Evolutionary conservation across 2,329 filamentous ascomycete genomes (phyloP), one percentile per base, ranked within the genome.

Genomic region (Tolypocladium sp.): DNA sequence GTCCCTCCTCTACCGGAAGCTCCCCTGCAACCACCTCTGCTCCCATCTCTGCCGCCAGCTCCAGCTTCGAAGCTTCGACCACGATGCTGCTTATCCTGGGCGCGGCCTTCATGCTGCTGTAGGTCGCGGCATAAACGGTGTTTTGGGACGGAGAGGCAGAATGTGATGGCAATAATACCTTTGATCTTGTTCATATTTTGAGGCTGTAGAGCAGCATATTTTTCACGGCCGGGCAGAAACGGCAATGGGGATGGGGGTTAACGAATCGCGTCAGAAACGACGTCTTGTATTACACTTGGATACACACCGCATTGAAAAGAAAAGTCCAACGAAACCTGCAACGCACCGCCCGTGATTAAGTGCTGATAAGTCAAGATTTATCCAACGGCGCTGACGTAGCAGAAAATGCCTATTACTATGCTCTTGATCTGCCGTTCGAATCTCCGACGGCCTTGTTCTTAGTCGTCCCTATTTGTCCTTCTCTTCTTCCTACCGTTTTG

Each of bases 401-500:
- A 27, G 17, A n/a, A 17, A 13, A 35, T n/a, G 20, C 49, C 49
- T 33, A n/a, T 9, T n/a, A 35, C 2, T 20, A 51, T 51, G 46
- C 46, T n/a, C 15, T 4, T 27, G 12, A 33, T 8, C 46, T n/a
- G 46, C 27, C 46, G 8, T 20, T 33, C 20, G 27, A 30, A 20
- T 20, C 15, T 33, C 9, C 27, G 25, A 30, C 8, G 15, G 25
- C 25, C 17, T 52, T 2, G 17, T 35, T 17, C 20, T 30, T 56
- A 51, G 17, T 44, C 56, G 33, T 60, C 53, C 7, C 1, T 37
- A 15, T 25, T 51, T 17, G 40, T 58, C 58, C 82, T 81, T 72
- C 83, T 79, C 71, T 75, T 78, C 58, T 74, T 74, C 63, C 84
- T 73, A 2, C 74, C 73, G 64, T 88, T 84, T 69, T 84, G 78